Conservation (phyloP, 2,329 filamentous ascomycete species). For the Colletotrichum incanum region DNA sequence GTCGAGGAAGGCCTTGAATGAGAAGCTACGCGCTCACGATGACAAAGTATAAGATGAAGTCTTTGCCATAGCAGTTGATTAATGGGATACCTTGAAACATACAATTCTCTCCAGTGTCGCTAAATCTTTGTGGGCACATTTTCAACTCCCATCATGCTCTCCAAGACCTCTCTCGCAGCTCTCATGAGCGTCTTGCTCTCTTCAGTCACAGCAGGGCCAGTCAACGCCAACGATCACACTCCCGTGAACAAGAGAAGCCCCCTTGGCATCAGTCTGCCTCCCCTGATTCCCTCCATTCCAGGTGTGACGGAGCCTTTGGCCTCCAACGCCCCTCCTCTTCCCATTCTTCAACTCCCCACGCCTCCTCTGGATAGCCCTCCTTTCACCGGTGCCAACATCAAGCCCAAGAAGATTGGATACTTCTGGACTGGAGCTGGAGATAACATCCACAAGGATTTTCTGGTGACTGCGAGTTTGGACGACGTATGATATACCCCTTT, state of each 20-base stretch:
- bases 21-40: neutral
- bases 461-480: constrained; percentile 72
- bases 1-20: too few relatives aligned
- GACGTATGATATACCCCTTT: constrained; percentile 58
- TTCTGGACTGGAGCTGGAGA: constrained; percentile 76
- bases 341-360: constrained; percentile 73
- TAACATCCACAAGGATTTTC: constrained; percentile 72
- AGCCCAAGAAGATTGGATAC: constrained; percentile 77
- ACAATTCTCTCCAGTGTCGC: neutral
- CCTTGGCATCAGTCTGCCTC: constrained; percentile 62
- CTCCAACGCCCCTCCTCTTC: constrained; percentile 66
- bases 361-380: constrained; percentile 69
- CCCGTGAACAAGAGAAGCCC: constrained; percentile 44
- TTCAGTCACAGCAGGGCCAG: neutral
- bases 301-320: constrained; percentile 72
- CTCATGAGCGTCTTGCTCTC: constrained; percentile 16
- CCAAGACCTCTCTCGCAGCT: neutral
- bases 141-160: neutral
- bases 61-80: neutral
- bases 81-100: neutral
- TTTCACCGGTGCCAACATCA: constrained; percentile 68
- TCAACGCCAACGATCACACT: constrained; percentile 27
- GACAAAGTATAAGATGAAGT: constrained; percentile 11
- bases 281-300: constrained; percentile 71
- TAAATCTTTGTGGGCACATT: neutral